Evolutionary conservation across 2,329 filamentous ascomycete species (phyloP).

Genomic region (Coniochaeta ligniaria): DNA sequence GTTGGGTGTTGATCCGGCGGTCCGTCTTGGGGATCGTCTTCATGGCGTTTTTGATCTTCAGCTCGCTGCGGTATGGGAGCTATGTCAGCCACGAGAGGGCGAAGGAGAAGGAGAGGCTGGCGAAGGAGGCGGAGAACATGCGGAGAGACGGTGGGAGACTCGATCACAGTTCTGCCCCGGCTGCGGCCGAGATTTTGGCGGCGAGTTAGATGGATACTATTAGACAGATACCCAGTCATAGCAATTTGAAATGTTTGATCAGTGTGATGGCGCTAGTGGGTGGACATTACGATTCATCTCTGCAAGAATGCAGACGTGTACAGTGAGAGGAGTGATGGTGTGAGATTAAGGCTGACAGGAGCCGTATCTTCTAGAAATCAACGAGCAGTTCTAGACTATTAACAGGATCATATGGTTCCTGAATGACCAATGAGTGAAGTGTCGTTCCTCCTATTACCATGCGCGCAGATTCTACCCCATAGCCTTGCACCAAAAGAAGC

Average conservation of each 20-base stretch:
- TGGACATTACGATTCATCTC: too few relatives aligned
- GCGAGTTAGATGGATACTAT: slow-evolving; percentile 40
- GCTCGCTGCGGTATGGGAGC: slow-evolving; percentile 52
- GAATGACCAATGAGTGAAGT: too few relatives aligned
- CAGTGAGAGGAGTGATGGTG: too few relatives aligned
- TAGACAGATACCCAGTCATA: background rate
- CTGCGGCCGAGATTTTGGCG: slow-evolving; percentile 50
- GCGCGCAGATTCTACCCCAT: too few relatives aligned
- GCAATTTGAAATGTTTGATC: background rate
- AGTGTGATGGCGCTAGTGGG: background rate
- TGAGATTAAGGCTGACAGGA: too few relatives aligned
- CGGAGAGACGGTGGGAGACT: slow-evolving; percentile 35
- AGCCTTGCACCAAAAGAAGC: background rate
- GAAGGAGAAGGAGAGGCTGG: slow-evolving; percentile 31
- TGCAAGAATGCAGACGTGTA: too few relatives aligned
- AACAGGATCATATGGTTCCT: too few relatives aligned
- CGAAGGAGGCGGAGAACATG: slow-evolving; percentile 29
- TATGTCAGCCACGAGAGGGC: slow-evolving; percentile 45
- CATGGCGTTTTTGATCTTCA: slow-evolving; percentile 55
- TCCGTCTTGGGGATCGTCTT: slow-evolving; percentile 59
- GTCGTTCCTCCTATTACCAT: too few relatives aligned
- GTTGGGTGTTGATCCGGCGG: slow-evolving; percentile 72
- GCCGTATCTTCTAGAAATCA: too few relatives aligned
- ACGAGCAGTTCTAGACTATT: too few relatives aligned
- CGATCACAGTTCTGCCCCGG: slow-evolving; percentile 38